Evolutionary conservation across 208 protist species (phyloP).

Genomic region (Vickermania spadyakhi): DNA sequence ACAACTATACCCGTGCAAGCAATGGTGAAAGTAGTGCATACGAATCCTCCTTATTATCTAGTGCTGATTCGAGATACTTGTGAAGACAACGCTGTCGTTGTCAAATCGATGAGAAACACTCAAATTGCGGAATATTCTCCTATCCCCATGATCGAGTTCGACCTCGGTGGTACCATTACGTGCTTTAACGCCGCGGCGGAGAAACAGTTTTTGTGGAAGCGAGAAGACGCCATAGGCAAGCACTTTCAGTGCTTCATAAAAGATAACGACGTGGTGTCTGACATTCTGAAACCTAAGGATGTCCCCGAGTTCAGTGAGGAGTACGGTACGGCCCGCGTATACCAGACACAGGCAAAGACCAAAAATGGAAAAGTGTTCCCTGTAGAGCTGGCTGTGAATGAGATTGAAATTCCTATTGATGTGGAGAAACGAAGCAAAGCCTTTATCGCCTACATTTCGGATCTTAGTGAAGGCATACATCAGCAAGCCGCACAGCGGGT

Average conservation of each 20-base stretch:
- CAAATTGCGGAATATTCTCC: conserved; percentile 18
- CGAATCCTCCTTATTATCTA: conserved; percentile 3
- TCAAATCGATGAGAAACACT: conserved; percentile 1
- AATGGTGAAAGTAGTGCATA: conserved; percentile 8
- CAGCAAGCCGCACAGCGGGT: conserved; percentile 6
- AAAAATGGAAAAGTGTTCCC: conserved; percentile 9
- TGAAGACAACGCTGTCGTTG: conserved; percentile 4
- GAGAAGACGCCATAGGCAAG: conserved; percentile 9
- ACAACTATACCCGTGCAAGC: conserved; percentile 8
- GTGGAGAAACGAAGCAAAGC: background rate
- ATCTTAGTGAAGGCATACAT: conserved; percentile 7
- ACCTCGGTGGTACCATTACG: conserved; percentile 17
- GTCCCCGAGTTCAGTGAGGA: background rate
- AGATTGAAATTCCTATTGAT: conserved; percentile 3
- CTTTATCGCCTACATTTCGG: conserved; percentile 2
- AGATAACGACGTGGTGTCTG: background rate
- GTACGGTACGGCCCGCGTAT: background rate
- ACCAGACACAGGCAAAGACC: background rate
- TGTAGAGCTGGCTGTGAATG: conserved; percentile 5
- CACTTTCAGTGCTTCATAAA: conserved; percentile 14
- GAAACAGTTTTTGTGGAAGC: conserved; percentile 8
- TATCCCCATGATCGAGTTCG: conserved; percentile 15
- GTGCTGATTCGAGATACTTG: conserved; percentile 9
- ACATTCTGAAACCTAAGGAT: conserved; percentile 2
- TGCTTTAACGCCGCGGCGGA: conserved; percentile 27